Conservation (phyloP, 2,329 filamentous ascomycete genomes). For the Botrytis hyacinthi region DNA sequence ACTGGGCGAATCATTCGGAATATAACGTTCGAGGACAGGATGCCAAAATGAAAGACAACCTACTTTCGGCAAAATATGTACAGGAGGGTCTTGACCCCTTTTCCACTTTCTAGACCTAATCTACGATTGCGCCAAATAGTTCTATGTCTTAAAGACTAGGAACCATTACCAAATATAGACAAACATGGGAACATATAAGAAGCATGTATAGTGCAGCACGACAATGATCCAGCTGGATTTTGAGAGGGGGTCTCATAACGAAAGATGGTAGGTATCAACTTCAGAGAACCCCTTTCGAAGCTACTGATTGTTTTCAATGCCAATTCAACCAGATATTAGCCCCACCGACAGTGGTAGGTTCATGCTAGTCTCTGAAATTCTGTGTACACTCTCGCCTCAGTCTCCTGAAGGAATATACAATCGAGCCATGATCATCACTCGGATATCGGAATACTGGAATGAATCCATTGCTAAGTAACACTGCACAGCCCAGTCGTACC, state of each 20-base stretch:
- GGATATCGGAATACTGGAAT: not conserved
- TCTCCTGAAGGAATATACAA: not conserved
- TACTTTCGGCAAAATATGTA: not conserved
- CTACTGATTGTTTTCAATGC: not conserved
- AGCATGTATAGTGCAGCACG: not conserved
- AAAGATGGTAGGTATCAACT: not conserved
- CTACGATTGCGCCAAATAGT: not conserved
- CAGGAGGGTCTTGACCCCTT: not conserved
- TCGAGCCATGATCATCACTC: not conserved
- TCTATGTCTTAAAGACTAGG: not conserved
- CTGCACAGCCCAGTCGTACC: conserved; percentile 3
- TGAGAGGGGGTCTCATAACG: not conserved
- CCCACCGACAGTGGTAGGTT: not conserved
- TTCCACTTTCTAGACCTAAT: not conserved
- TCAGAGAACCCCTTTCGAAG: not conserved
- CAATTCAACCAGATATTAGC: not conserved
- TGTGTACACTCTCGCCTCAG: not conserved
- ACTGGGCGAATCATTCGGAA: not conserved
- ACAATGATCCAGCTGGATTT: not conserved
- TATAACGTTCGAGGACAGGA: not conserved
- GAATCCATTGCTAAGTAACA: not conserved
- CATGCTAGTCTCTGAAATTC: not conserved
- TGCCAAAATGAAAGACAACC: not conserved
- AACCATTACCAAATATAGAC: not conserved
- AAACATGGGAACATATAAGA: conserved; percentile 1